Conservation (phyloP, 1,284 basidiomycete genomes). For the Boletus sp. region DNA sequence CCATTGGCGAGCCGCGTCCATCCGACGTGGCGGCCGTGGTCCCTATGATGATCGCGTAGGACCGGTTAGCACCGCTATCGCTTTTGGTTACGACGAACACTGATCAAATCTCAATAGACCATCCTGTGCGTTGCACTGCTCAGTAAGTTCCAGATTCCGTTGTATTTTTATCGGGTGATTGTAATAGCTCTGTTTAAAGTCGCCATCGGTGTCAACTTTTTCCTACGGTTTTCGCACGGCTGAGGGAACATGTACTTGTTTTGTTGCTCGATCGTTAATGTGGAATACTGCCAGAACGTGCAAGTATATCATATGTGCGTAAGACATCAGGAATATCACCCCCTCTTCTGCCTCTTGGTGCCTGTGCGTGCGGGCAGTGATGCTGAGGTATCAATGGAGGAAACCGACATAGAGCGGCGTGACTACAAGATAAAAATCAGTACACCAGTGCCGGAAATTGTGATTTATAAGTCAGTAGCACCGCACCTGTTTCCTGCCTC, state of each 20-base stretch:
- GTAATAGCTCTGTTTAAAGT: constrained; percentile 42
- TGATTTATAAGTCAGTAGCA: neutral
- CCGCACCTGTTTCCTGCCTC: constrained; percentile 58
- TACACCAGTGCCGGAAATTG: too few species aligned
- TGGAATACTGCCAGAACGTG: constrained; percentile 3
- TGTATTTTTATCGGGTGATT: neutral
- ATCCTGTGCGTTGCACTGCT: constrained; percentile 82
- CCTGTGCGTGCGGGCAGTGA: constrained; percentile 47
- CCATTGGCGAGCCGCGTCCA: constrained; percentile 94
- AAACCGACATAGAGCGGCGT: constrained; percentile 59
- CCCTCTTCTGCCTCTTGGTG: constrained; percentile 57
- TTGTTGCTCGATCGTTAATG: constrained; percentile 16
- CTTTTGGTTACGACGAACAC: constrained; percentile 5
- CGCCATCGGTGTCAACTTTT: constrained; percentile 87
- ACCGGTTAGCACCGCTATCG: constrained; percentile 48
- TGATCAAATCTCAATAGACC: constrained; percentile 50
- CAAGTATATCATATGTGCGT: too few species aligned
- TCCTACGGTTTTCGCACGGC: constrained; percentile 67
- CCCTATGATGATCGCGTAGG: constrained; percentile 97
- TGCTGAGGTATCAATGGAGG: constrained; percentile 61
- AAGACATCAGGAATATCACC: constrained; percentile 27
- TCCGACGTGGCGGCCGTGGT: constrained; percentile 86
- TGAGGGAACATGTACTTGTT: constrained; percentile 5
- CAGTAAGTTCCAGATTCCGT: constrained; percentile 44
- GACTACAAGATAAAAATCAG: constrained; percentile 36